Evolutionary conservation across 1,139 yeast genomes (phyloP), one percentile per base, ranked within the genome.

Genomic region (Candida sojae): DNA sequence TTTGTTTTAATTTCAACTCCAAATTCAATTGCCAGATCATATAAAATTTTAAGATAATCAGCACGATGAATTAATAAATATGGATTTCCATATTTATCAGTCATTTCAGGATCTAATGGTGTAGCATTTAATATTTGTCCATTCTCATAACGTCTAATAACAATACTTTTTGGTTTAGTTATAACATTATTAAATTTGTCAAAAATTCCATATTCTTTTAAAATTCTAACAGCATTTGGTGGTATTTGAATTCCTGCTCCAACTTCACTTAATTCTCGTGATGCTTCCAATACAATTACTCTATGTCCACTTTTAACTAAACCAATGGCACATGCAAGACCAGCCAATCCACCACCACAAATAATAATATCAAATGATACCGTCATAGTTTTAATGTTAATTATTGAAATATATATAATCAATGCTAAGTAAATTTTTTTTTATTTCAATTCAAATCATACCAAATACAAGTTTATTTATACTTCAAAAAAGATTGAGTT

Each of bases 241-340:
- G 70, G 70, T 32, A 66, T 58, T 54, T 68, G 73, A 46, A 68
- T 68, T 9, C 73, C 73, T 6, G 76, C 77, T 6, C 77, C 77
- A 9, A 72, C 74, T 54, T 72, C 77, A 12, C 66, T 67, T n/a
- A 67, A 56, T 39, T 53, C 57, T 36, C 57, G 54, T 25, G 72
- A 67, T 35, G 66, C 59, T 54, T 70, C 75, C 34, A 66, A 59
- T 13, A 70, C 57, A 11, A 54, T 57, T 10, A 70, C 75, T 33
- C 57, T 54, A 52, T 71, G 74, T 25, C 75, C 75, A 10, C 61
- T 61, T 45, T 60, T 51, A 36, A 58, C 57, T 44, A 71, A 53
- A 3, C 70, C 69, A 21, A 71, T 59, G 17, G 72, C 70, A 5
- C 72, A 64, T 3, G 73, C 61, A 41, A 70, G 58, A 9, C 75